Conservation (phyloP, 805 yeast species). For the Lachancea waltii region DNA sequence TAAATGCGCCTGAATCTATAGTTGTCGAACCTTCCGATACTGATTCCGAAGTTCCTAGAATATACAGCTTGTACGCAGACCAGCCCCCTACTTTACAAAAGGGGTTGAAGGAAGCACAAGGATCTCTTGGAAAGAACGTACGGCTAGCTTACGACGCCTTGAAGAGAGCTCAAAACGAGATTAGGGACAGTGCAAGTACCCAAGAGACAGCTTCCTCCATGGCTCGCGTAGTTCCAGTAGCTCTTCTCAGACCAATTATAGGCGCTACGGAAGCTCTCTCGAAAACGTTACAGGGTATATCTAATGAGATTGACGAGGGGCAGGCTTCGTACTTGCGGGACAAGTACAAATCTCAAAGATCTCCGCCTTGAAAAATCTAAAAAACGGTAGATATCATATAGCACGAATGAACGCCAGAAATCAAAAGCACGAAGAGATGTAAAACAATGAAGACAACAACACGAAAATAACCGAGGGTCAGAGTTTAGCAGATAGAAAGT, state of each 20-base stretch:
- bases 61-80: conserved; percentile 70
- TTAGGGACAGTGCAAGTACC: conserved; percentile 53
- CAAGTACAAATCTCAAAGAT: conserved; percentile 45
- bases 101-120: conserved; percentile 72
- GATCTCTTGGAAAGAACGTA: conserved; percentile 62
- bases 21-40: conserved; percentile 22
- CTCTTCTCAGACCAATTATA: conserved; percentile 74
- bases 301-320: conserved; percentile 69
- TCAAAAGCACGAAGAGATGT: background rate
- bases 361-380: background rate
- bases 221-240: conserved; percentile 72
- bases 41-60: conserved; percentile 27
- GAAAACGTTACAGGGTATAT: conserved; percentile 73
- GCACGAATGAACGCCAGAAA: no score
- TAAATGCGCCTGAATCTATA: conserved; percentile 26
- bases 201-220: conserved; percentile 62
- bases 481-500: no score
- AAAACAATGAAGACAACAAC: no score
- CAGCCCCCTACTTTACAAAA: conserved; percentile 69
- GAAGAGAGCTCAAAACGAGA: conserved; percentile 50
- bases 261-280: conserved; percentile 91
- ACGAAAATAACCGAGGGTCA: no score
- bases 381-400: no score
- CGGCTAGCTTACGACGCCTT: conserved; percentile 60
- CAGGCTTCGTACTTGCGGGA: conserved; percentile 54